A percentile compares a stretch with the other conserved stretches of the same genome.
Evolutionary conservation across 1,284 basidiomycete species (phyloP).

Genomic region (Leccinum subrobustum): DNA sequence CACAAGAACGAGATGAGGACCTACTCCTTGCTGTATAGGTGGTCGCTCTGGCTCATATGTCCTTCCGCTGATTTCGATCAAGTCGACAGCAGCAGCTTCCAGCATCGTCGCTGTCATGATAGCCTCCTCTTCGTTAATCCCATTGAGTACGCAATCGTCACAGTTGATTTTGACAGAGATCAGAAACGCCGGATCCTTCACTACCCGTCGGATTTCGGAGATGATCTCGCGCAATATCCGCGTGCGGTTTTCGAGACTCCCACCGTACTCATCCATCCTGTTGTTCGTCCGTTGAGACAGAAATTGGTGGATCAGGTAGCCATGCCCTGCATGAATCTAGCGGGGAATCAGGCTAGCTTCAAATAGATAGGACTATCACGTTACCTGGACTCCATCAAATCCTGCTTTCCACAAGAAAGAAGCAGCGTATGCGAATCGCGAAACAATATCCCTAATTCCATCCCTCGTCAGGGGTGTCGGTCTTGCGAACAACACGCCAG

Average conservation of each 20-base stretch:
- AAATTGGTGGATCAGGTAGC: constrained; percentile 43
- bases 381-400: constrained; percentile 33
- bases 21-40: constrained; percentile 14
- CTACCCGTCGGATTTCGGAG: constrained; percentile 31
- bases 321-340: constrained; percentile 47
- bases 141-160: constrained; percentile 28
- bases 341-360: background rate
- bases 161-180: constrained; percentile 49
- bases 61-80: constrained; percentile 50
- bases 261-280: constrained; percentile 54
- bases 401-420: constrained; percentile 27
- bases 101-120: constrained; percentile 41
- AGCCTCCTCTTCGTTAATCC: constrained; percentile 40
- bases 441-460: constrained; percentile 31
- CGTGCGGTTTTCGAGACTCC: constrained; percentile 45
- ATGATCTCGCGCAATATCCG: constrained; percentile 38
- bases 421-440: constrained; percentile 31
- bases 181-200: constrained; percentile 37
- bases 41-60: constrained; percentile 39
- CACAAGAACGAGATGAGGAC: constrained; percentile 11
- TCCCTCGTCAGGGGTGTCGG: constrained; percentile 30
- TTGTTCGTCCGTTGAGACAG: constrained; percentile 44
- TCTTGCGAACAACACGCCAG: constrained; percentile 33
- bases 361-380: background rate
- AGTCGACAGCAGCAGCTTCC: constrained; percentile 44